These are phyloP conservation scores for Phyllachora maydis DNA, from an alignment of 2,329 filamentous ascomycete species.

Conservation along the genomic window DNA sequence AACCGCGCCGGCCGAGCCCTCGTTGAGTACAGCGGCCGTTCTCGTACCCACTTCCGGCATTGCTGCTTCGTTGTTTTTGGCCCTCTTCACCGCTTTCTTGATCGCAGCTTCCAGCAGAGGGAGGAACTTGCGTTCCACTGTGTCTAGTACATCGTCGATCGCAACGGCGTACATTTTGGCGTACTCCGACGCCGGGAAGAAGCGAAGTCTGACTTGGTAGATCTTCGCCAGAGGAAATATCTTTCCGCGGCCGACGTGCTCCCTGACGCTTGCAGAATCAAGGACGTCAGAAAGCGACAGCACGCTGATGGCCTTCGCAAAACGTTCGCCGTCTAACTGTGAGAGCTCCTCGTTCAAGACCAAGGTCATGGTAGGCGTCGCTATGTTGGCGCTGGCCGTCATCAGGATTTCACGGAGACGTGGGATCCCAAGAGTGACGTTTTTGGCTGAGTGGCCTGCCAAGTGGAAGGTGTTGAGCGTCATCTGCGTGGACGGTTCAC, in stretches of 20 bases:
- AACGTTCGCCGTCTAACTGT: slow-evolving; percentile 47
- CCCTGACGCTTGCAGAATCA: slow-evolving; percentile 61
- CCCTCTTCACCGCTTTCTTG: slow-evolving; percentile 68
- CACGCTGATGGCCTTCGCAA: slow-evolving; percentile 81
- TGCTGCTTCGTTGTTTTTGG: slow-evolving; percentile 44
- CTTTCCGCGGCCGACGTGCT: slow-evolving; percentile 54
- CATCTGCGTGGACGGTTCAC: slow-evolving; percentile 97
- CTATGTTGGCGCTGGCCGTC: slow-evolving; percentile 79
- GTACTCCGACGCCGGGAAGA: slow-evolving; percentile 77
- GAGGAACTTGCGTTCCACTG: slow-evolving; percentile 67
- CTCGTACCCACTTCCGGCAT: slow-evolving; percentile 52
- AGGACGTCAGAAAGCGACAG: slow-evolving; percentile 69
- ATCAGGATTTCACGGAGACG: slow-evolving; percentile 94
- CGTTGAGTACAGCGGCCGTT: too few relatives aligned
- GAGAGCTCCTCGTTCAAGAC: slow-evolving; percentile 54
- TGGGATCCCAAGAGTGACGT: slow-evolving; percentile 96
- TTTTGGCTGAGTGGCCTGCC: slow-evolving; percentile 93
- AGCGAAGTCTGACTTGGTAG: slow-evolving; percentile 61
- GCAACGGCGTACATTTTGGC: slow-evolving; percentile 67
- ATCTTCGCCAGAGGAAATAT: slow-evolving; percentile 56
- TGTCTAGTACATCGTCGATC: slow-evolving; percentile 53
- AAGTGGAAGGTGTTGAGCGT: slow-evolving; percentile 99
- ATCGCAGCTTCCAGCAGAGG: slow-evolving; percentile 49
- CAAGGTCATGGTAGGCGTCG: slow-evolving; percentile 80
- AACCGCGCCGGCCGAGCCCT: slow-evolving; percentile 29